A percentile compares a stretch with the other conserved stretches of the same genome.
Conservation (phyloP, 345 rosid genomes). For the Barbarea vulgaris region DNA sequence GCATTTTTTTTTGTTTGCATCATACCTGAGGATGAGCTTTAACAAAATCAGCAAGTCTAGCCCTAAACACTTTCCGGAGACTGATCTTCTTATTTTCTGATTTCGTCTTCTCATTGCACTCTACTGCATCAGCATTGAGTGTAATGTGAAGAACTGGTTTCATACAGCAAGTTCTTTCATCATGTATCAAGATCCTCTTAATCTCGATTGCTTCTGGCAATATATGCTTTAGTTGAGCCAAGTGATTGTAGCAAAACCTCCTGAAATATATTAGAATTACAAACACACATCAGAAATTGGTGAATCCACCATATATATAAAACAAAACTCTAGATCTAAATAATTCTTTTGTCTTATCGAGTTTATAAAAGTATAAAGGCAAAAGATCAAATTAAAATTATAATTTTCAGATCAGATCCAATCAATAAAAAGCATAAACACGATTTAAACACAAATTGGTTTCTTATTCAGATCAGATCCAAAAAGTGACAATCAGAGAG, state of each 20-base stretch:
- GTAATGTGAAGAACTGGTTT: slow-evolving; percentile 79
- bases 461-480: slow-evolving; percentile 1
- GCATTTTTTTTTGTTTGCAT: not conserved
- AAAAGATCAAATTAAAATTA: not conserved
- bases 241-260: slow-evolving; percentile 72
- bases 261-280: slow-evolving; percentile 37
- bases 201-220: slow-evolving; percentile 81
- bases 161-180: slow-evolving; percentile 74
- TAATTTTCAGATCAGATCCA: slow-evolving; percentile 13
- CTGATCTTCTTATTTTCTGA: slow-evolving; percentile 48
- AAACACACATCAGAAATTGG: not conserved
- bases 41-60: slow-evolving; percentile 57
- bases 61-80: slow-evolving; percentile 63
- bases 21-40: slow-evolving; percentile 74
- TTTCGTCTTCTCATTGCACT: slow-evolving; percentile 40
- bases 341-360: slow-evolving; percentile 1
- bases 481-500: not conserved
- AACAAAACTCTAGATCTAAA: slow-evolving; percentile 1
- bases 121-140: slow-evolving; percentile 54
- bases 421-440: not conserved
- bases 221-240: slow-evolving; percentile 76
- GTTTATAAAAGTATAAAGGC: not conserved
- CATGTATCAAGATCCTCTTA: slow-evolving; percentile 54
- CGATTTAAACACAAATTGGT: not conserved
- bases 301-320: not conserved